Conservation (phyloP, 257 asterid species). For the Coffea canephora region DNA sequence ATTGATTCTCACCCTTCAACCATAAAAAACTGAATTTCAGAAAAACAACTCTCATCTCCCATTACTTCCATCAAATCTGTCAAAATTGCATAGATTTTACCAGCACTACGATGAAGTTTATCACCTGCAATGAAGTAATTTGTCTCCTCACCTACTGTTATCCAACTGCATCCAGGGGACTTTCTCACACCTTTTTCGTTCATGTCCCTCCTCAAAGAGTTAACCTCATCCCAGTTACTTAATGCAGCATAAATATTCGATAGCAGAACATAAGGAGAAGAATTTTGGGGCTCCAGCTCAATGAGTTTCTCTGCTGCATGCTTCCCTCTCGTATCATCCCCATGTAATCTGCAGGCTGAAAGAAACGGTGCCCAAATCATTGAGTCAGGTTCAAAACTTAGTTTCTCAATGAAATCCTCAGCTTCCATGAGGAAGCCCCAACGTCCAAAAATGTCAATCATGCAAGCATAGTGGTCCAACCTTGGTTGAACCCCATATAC, state of each 20-base stretch:
- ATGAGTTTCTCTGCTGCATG: slow-evolving; percentile 75
- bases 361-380: slow-evolving; percentile 87
- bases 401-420: slow-evolving; percentile 55
- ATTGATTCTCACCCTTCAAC: slow-evolving; percentile 7
- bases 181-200: slow-evolving; percentile 63
- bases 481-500: slow-evolving; percentile 58
- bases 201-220: slow-evolving; percentile 63
- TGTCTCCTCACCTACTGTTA: slow-evolving; percentile 29
- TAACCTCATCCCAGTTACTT: slow-evolving; percentile 75
- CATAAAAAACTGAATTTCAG: slow-evolving; percentile 18
- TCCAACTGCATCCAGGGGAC: slow-evolving; percentile 69
- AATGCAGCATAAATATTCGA: slow-evolving; percentile 77
- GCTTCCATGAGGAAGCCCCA: slow-evolving; percentile 86
- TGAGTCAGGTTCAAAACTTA: slow-evolving; percentile 61
- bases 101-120: slow-evolving; percentile 28
- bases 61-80: slow-evolving; percentile 29
- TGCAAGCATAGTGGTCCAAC: slow-evolving; percentile 76
- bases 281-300: slow-evolving; percentile 66
- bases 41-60: slow-evolving; percentile 27
- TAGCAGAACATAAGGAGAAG: slow-evolving; percentile 76
- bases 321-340: slow-evolving; percentile 71
- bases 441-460: slow-evolving; percentile 84
- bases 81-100: slow-evolving; percentile 29
- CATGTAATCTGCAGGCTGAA: slow-evolving; percentile 80
- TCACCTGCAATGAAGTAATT: slow-evolving; percentile 40